phyloP scores from a whole-genome alignment of 2,329 filamentous ascomycete genomes.

The Metarhizium brunneum region DNA sequence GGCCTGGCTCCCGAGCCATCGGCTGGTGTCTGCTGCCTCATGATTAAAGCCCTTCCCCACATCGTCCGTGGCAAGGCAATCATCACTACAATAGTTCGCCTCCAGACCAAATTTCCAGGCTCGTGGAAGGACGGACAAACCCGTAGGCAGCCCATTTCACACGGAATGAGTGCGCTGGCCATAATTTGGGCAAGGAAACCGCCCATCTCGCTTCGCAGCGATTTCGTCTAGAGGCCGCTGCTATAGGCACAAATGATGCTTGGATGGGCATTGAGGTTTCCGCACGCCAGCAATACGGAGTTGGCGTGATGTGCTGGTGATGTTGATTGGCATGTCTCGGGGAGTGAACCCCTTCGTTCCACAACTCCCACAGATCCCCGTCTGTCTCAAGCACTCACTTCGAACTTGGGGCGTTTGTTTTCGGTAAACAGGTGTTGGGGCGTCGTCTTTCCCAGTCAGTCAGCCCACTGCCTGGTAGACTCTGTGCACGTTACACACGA shows the following conservation, averaged over 20 bases:
- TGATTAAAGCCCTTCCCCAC: background rate
- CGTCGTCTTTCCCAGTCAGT: too few relatives aligned
- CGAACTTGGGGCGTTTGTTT: background rate
- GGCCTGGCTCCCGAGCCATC: too few relatives aligned
- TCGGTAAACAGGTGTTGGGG: background rate
- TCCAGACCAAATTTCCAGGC: background rate
- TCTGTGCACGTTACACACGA: too few relatives aligned
- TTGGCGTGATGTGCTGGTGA: background rate
- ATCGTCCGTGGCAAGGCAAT: background rate
- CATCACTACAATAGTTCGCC: background rate
- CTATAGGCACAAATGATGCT: too few relatives aligned
- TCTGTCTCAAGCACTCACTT: background rate
- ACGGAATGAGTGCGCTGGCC: background rate
- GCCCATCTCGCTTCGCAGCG: background rate
- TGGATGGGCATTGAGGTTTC: background rate
- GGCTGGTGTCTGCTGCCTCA: background rate
- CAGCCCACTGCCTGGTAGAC: too few relatives aligned
- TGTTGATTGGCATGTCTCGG: conserved; percentile 5
- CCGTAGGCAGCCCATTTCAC: background rate
- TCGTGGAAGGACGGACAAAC: background rate
- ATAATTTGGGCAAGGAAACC: background rate
- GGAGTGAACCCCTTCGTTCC: conserved; percentile 13
- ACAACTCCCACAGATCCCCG: background rate
- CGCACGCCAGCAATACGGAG: background rate
- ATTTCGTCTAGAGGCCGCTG: background rate